These are phyloP conservation scores for Raddia guianensis DNA, from an alignment of 176 grass and related monocot genomes.

Conservation along the genomic window DNA sequence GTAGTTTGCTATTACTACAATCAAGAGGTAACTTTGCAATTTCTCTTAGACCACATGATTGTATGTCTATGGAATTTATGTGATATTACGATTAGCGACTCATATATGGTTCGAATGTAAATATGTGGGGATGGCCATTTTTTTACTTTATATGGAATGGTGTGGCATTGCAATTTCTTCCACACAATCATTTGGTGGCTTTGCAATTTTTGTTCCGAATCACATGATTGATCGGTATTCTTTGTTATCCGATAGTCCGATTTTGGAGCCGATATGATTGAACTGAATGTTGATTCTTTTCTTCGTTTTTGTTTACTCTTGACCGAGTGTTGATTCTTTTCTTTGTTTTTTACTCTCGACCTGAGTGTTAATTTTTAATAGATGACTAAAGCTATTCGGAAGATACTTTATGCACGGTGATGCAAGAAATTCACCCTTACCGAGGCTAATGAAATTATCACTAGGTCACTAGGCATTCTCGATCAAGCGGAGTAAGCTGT, in stretches of 20 bases:
- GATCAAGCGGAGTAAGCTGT: constrained; percentile 45
- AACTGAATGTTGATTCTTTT: no score
- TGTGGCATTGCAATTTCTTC: background rate
- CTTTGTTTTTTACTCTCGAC: background rate
- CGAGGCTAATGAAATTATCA: constrained; percentile 76
- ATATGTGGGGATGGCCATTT: background rate
- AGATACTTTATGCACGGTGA: constrained; percentile 82
- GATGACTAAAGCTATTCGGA: constrained; percentile 75
- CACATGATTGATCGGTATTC: no score
- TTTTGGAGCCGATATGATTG: no score
- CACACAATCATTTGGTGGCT: no score
- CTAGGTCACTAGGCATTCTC: constrained; percentile 54
- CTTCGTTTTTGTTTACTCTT: no score
- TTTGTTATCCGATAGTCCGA: no score
- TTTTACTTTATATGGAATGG: background rate
- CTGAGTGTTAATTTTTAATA: constrained; percentile 22
- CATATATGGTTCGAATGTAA: constrained; percentile 8
- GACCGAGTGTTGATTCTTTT: background rate
- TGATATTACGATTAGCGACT: constrained; percentile 20
- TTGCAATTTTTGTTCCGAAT: no score
- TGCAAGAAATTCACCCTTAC: constrained; percentile 60
- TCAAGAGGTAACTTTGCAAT: background rate
- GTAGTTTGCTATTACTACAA: background rate
- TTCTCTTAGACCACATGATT: background rate
- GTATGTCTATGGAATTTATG: background rate